Conservation (phyloP, 202 grass and related monocot genomes). For the Zizania palustris region DNA sequence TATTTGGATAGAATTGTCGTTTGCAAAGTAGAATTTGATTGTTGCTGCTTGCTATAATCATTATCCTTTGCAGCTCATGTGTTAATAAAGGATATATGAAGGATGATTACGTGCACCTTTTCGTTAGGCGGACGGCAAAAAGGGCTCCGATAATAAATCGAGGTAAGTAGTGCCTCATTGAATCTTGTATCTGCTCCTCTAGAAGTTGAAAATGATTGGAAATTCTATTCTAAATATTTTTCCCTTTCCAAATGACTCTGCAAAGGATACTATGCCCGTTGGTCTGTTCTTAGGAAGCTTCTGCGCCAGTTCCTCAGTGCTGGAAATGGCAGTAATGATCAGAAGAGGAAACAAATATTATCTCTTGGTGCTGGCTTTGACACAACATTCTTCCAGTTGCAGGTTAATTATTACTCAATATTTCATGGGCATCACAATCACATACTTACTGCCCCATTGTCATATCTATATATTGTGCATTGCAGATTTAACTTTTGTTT, state of each 20-base stretch:
- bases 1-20: background rate
- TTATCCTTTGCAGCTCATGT: conserved; percentile 63
- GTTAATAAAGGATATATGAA: conserved; percentile 98
- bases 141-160: conserved; percentile 98
- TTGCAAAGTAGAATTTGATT: background rate
- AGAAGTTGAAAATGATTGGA: background rate
- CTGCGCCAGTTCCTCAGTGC: conserved; percentile 68
- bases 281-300: conserved; percentile 82
- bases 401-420: conserved; percentile 47
- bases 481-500: background rate
- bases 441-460: background rate
- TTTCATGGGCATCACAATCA: background rate
- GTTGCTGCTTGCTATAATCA: background rate
- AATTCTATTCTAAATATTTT: conserved; percentile 21
- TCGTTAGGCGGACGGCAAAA: conserved; percentile 68
- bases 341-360: conserved; percentile 78
- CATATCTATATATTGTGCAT: background rate
- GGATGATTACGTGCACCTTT: conserved; percentile 90
- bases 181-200: background rate
- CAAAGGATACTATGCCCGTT: conserved; percentile 87
- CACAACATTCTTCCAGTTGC: conserved; percentile 88
- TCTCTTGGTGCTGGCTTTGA: conserved; percentile 97
- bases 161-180: conserved; percentile 39
- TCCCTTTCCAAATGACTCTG: conserved; percentile 24
- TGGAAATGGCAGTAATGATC: conserved; percentile 38